Evolutionary conservation across 1,284 basidiomycete genomes (phyloP).

Genomic region (Ceratobasidium theobromae): DNA sequence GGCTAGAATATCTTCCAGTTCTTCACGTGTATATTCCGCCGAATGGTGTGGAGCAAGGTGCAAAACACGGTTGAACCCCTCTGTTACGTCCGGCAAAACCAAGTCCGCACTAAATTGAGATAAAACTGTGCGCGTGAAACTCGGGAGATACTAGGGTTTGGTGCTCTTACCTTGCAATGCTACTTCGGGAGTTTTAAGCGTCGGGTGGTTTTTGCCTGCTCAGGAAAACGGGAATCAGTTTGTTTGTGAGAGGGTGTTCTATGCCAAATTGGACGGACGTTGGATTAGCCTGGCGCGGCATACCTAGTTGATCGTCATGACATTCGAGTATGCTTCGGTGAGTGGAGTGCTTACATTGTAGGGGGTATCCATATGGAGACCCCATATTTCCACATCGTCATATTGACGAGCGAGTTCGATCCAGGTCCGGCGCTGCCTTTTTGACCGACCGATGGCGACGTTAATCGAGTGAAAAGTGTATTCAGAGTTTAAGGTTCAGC

Average conservation of each 20-base stretch:
- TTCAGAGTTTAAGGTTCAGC: neutral
- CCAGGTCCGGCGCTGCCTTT: constrained; percentile 36
- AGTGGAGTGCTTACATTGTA: constrained; percentile 28
- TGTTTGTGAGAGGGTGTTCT: too few species aligned
- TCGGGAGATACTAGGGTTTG: neutral
- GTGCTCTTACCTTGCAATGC: constrained; percentile 31
- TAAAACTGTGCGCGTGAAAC: constrained; percentile 23
- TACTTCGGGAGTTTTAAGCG: constrained; percentile 32
- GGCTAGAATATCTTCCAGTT: constrained; percentile 12
- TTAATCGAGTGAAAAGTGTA: neutral
- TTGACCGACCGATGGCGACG: neutral
- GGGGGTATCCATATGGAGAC: constrained; percentile 33
- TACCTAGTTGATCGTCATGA: constrained; percentile 9
- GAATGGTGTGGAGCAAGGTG: constrained; percentile 22
- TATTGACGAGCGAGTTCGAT: constrained; percentile 34
- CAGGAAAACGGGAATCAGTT: neutral
- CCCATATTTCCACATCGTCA: constrained; percentile 34
- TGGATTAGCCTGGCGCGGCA: constrained; percentile 29
- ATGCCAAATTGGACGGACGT: constrained; percentile 27
- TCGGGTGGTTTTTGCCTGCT: constrained; percentile 36
- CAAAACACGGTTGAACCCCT: constrained; percentile 36
- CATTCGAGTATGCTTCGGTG: neutral
- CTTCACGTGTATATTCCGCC: constrained; percentile 4
- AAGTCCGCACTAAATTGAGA: constrained; percentile 31
- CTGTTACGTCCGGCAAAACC: constrained; percentile 14